Evolutionary conservation across 352 stramenopile genomes (phyloP), one percentile per base, ranked within the genome.

Genomic region (Globisporangium paroecandrum): DNA sequence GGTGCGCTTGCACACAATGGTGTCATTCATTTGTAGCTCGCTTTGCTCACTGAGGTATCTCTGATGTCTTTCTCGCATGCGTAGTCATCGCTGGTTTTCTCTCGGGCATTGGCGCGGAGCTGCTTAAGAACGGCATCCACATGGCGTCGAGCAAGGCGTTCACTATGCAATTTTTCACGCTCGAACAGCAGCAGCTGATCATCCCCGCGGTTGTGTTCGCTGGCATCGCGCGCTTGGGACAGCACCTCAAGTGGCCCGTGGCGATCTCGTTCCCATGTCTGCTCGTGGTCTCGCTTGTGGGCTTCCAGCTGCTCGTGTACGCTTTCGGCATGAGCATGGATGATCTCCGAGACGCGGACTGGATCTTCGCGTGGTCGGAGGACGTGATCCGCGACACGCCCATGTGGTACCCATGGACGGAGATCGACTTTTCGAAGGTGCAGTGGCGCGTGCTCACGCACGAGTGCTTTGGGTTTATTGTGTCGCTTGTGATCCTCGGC

Each of bases 61-160:
- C 2, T 24, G 1, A 25, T 34, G 46, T n/a, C 24, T 46, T 43
- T n/a, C 46, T 25, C 58, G 18, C 25, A n/a, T 46, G 58, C 6
- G 15, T 62, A 59, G 84, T 94, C 1, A 93, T 94, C 73, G 82
- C 87, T 13, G 87, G 87, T 0, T 94, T 94, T 65, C 68, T 94
- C 3, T 91, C 87, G 8, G 87, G 87, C 10, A 91, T 94, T 62
- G 87, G 87, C 58, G 87, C 81, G 1, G 78, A 91, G 20, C 69
- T 94, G 41, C 83, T 94, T 65, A 87, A 85, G 56, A 91, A 94
- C 68, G 87, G 87, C 36, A 74, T 94, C 54, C 83, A 94, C 71
- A 91, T 93, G 82, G 85, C 85, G 0, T 82, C 87, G 0, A 84
- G 78, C 56, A 77, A 89, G 29, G 78, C 76, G 5, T 72, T 90